These are phyloP conservation scores for Chalaropsis ovoidea DNA, from an alignment of 2,329 filamentous ascomycete genomes.

Conservation along the genomic window DNA sequence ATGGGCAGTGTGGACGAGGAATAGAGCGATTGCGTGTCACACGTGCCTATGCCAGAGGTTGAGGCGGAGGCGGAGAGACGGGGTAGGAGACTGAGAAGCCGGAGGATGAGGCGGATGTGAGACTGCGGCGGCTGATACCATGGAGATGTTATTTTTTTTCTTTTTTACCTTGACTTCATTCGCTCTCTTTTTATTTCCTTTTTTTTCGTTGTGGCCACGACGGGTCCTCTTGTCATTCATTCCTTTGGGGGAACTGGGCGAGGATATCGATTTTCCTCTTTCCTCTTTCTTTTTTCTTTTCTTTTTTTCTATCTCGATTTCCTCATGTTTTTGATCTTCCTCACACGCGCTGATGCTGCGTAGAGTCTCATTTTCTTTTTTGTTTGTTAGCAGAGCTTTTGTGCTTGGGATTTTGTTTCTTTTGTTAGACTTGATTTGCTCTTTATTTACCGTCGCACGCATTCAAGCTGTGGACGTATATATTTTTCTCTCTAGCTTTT, in stretches of 20 bases:
- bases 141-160: conserved; percentile 20
- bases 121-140: background rate
- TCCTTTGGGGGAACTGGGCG: background rate
- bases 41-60: background rate
- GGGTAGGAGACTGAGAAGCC: background rate
- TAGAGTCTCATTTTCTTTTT: conserved; percentile 12
- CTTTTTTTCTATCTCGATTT: background rate
- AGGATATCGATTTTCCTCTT: conserved; percentile 18
- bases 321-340: conserved; percentile 13
- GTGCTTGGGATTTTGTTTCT: background rate
- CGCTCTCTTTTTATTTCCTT: conserved; percentile 18
- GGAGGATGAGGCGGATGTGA: background rate
- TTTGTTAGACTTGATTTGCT: conserved; percentile 16
- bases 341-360: background rate
- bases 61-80: background rate
- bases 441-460: background rate
- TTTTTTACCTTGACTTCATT: conserved; percentile 11
- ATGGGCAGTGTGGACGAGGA: conserved; percentile 50
- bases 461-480: background rate
- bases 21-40: conserved; percentile 31
- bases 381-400: background rate
- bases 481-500: background rate
- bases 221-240: conserved; percentile 2
- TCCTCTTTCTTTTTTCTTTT: conserved; percentile 22
- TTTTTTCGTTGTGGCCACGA: conserved; percentile 21